A percentile compares a stretch with the other conserved stretches of the same genome.
Evolutionary conservation across 768 basidiomycete genomes (phyloP).

Genomic region (Podaxis rugospora): DNA sequence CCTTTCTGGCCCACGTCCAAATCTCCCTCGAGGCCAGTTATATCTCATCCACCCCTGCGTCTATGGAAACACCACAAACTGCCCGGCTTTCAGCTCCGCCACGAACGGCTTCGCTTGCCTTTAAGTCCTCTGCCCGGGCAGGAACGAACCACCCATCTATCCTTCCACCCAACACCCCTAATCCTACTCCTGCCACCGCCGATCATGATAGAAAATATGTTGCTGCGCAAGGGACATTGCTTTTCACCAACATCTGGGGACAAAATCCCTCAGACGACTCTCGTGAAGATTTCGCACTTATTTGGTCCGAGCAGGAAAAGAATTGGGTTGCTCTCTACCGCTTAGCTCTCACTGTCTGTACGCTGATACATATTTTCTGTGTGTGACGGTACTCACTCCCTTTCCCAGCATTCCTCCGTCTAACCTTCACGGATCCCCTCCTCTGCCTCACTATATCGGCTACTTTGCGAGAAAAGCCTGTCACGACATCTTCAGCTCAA

Average conservation of each 20-base stretch:
- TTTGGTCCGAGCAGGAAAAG: slow-evolving; percentile 57
- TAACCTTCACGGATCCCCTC: slow-evolving; percentile 67
- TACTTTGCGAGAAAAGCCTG: slow-evolving; percentile 81
- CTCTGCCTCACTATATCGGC: slow-evolving; percentile 80
- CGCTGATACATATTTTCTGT: slow-evolving; percentile 25
- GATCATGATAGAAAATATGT: slow-evolving; percentile 76
- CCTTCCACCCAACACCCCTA: slow-evolving; percentile 79
- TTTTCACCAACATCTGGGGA: slow-evolving; percentile 75
- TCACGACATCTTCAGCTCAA: slow-evolving; percentile 34
- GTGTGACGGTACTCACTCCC: slow-evolving; percentile 3
- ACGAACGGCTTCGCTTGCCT: slow-evolving; percentile 43
- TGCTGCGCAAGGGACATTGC: slow-evolving; percentile 69
- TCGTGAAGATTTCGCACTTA: slow-evolving; percentile 55
- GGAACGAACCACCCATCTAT: slow-evolving; percentile 56
- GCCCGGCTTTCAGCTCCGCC: slow-evolving; percentile 46
- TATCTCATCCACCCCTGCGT: slow-evolving; percentile 47
- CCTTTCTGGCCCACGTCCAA: slow-evolving; percentile 67
- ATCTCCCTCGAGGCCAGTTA: slow-evolving; percentile 81
- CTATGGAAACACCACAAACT: slow-evolving; percentile 29
- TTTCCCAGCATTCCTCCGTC: slow-evolving; percentile 63
- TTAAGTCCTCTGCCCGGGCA: slow-evolving; percentile 26
- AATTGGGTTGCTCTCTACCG: slow-evolving; percentile 81
- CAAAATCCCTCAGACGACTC: slow-evolving; percentile 42
- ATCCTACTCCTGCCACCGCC: slow-evolving; percentile 72
- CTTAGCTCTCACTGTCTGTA: slow-evolving; percentile 75